These are phyloP conservation scores for Lachnellula subtilissima DNA, from an alignment of 2,329 filamentous ascomycete species.

Conservation along the genomic window DNA sequence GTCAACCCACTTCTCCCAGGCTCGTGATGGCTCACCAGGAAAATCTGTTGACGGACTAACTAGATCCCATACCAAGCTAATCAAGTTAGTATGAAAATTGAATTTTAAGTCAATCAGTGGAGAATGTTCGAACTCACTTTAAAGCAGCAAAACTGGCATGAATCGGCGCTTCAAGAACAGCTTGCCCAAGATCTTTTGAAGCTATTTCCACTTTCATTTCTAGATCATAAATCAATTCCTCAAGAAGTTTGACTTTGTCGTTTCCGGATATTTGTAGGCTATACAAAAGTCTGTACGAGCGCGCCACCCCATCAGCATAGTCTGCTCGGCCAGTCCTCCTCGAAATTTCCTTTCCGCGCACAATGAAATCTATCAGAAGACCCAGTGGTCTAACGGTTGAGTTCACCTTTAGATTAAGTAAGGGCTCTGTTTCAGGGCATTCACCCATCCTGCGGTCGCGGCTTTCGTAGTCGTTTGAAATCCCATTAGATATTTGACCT, in stretches of 20 bases:
- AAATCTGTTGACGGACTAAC: conserved; percentile 12
- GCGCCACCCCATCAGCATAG: conserved; percentile 85
- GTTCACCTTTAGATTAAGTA: neutral
- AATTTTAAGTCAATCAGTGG: neutral
- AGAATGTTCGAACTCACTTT: conserved; percentile 39
- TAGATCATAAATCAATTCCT: conserved; percentile 54
- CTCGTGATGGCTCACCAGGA: neutral
- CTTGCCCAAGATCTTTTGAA: conserved; percentile 58
- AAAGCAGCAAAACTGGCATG: conserved; percentile 68
- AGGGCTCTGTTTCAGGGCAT: too few relatives aligned
- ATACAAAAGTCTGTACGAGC: conserved; percentile 67
- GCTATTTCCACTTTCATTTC: conserved; percentile 61
- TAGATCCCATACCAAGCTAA: conserved; percentile 26
- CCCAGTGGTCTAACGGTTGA: conserved; percentile 1
- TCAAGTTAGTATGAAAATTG: neutral
- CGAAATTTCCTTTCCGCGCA: conserved; percentile 53
- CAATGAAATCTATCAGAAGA: conserved; percentile 44
- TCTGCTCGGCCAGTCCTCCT: conserved; percentile 76
- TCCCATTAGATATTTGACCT: neutral
- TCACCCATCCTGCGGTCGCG: neutral
- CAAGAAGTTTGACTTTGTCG: conserved; percentile 47
- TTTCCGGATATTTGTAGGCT: conserved; percentile 45
- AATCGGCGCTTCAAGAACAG: conserved; percentile 61
- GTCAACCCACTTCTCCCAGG: conserved; percentile 11
- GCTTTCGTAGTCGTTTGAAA: neutral